Percentiles rank a stretch among this genome's conserved stretches.
These are phyloP conservation scores for Phalaenopsis aphrodite DNA, from an alignment of 106 monocot genomes.

Conservation along the genomic window DNA sequence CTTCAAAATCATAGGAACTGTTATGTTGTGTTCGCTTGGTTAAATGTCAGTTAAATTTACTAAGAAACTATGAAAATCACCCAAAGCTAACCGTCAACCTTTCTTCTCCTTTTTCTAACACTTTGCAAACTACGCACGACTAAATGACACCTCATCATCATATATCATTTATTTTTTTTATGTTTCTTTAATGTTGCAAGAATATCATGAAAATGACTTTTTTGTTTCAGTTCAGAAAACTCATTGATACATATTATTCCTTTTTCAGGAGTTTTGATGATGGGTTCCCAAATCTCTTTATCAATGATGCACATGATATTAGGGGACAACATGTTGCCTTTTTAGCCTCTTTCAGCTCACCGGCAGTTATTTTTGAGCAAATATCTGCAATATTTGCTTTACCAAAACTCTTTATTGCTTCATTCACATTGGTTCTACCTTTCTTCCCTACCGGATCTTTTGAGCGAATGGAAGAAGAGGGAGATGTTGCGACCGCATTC, in stretches of 20 bases:
- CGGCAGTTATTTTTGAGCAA: conserved; percentile 90
- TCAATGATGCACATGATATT: conserved; percentile 86
- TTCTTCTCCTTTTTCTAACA: not conserved
- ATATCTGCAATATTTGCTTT: conserved; percentile 93
- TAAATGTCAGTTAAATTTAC: too few species aligned
- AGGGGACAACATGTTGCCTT: conserved; percentile 97
- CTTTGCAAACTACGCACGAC: not conserved
- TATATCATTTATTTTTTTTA: not conserved
- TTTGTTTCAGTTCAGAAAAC: not conserved
- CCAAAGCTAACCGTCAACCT: not conserved
- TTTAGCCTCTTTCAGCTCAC: conserved; percentile 88
- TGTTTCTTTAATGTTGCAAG: conserved; percentile 1
- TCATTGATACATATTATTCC: not conserved
- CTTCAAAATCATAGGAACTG: too few species aligned
- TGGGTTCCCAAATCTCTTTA: conserved; percentile 96
- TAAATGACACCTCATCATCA: not conserved
- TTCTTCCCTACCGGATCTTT: conserved; percentile 98
- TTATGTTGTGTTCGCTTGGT: too few species aligned
- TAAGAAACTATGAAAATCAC: too few species aligned
- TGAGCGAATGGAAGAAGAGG: conserved; percentile 96
- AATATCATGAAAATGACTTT: not conserved
- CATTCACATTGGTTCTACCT: conserved; percentile 86
- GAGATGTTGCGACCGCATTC: conserved; percentile 94
- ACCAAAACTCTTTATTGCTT: conserved; percentile 85
- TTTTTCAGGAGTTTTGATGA: conserved; percentile 81